Evolutionary conservation across 73 alveolate genomes (phyloP).

Genomic region (Breviolum minutum): DNA sequence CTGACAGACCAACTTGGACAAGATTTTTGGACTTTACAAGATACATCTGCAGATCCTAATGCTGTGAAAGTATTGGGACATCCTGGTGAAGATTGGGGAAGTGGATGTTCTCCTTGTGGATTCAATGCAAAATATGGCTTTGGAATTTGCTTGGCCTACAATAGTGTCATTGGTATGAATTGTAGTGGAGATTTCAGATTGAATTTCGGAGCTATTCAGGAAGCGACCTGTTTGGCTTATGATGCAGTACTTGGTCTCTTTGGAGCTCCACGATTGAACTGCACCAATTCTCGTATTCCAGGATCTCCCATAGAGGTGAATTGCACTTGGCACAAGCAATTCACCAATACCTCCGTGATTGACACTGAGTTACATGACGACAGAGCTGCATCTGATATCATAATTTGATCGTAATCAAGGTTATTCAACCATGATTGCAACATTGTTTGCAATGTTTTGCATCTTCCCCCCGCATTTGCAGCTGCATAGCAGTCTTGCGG

Average conservation of each 20-base stretch:
- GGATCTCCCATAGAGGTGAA: background rate
- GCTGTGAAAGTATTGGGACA: conserved; percentile 50
- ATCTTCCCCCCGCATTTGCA: background rate
- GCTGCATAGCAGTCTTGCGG: conserved; percentile 28
- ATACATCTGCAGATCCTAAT: background rate
- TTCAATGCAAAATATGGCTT: conserved; percentile 55
- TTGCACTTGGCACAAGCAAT: conserved; percentile 37
- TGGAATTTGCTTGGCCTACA: conserved; percentile 85
- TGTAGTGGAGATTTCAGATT: conserved; percentile 52
- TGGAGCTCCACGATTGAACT: conserved; percentile 81
- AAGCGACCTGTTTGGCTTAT: conserved; percentile 71
- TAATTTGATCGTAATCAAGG: background rate
- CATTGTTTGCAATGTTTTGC: background rate
- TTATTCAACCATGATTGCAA: no score
- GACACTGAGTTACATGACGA: background rate
- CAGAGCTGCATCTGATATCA: background rate
- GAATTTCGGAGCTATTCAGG: conserved; percentile 50
- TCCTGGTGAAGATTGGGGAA: conserved; percentile 92
- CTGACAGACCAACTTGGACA: conserved; percentile 55
- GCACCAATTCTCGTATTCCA: conserved; percentile 22
- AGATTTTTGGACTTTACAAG: conserved; percentile 69
- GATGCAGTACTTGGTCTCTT: conserved; percentile 52
- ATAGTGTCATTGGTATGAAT: conserved; percentile 76
- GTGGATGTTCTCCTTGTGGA: conserved; percentile 92
- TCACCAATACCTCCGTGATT: background rate